phyloP scores from a whole-genome alignment of 805 yeast genomes.

The Candida pseudofarinosa region DNA sequence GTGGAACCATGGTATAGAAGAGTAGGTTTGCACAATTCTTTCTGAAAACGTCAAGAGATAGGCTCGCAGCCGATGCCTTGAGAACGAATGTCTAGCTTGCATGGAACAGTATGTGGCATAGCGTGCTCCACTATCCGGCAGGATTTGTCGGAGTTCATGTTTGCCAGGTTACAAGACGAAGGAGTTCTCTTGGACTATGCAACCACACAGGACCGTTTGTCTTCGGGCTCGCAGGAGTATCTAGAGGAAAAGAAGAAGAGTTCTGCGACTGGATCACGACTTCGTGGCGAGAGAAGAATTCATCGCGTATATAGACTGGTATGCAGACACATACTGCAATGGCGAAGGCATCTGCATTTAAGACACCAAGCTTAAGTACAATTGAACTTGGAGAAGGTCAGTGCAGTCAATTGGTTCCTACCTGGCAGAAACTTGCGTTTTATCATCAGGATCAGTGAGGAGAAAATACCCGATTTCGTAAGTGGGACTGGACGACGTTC shows the following conservation, averaged over 20 bases:
- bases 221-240: not conserved
- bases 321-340: not conserved
- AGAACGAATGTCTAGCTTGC: slow-evolving; percentile 1
- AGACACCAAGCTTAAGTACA: too few relatives aligned
- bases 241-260: not conserved
- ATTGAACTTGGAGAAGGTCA: too few relatives aligned
- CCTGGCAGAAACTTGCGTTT: too few relatives aligned
- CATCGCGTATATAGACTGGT: not conserved
- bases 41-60: too few relatives aligned
- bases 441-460: too few relatives aligned
- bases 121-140: not conserved
- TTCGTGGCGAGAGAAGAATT: not conserved
- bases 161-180: not conserved
- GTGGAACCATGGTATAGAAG: too few relatives aligned
- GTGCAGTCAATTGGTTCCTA: too few relatives aligned
- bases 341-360: too few relatives aligned
- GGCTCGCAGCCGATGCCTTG: too few relatives aligned
- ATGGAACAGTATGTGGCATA: not conserved
- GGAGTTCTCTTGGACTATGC: not conserved
- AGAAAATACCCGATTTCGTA: too few relatives aligned
- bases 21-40: too few relatives aligned
- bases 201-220: not conserved
- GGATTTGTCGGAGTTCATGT: not conserved
- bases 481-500: too few relatives aligned
- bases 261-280: not conserved